These are phyloP conservation scores for Pseudonectria buxi DNA, from an alignment of 2,329 filamentous ascomycete species.

Conservation along the genomic window DNA sequence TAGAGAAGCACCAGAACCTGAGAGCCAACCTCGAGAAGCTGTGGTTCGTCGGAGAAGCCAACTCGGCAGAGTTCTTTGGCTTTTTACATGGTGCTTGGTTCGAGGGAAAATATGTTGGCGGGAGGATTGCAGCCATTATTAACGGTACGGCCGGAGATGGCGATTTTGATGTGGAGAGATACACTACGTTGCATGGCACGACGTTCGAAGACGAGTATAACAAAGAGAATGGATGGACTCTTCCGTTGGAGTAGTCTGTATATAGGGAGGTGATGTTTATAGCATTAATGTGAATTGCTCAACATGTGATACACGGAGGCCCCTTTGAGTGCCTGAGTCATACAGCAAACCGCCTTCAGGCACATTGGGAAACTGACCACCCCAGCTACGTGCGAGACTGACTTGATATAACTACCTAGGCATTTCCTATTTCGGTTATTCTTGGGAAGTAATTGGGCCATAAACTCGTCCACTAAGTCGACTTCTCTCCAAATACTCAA, in stretches of 20 bases:
- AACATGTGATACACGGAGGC: no score
- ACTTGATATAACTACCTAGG: no score
- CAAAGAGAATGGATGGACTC: constrained; percentile 6
- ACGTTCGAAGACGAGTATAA: constrained; percentile 11
- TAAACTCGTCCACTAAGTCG: no score
- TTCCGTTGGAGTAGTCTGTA: not conserved
- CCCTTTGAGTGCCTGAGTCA: no score
- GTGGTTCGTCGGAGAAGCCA: constrained; percentile 61
- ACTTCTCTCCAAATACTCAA: no score
- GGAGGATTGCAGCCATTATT: constrained; percentile 30
- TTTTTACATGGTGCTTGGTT: constrained; percentile 58
- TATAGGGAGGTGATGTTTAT: no score
- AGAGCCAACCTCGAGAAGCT: constrained; percentile 55
- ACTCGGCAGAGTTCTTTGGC: constrained; percentile 56
- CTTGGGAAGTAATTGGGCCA: no score
- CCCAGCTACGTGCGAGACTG: no score
- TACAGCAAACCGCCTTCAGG: no score
- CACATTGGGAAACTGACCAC: no score
- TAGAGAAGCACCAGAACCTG: constrained; percentile 62
- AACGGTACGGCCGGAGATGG: constrained; percentile 12
- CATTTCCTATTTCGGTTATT: no score
- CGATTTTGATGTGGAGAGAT: constrained; percentile 19
- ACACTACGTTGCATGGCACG: constrained; percentile 26
- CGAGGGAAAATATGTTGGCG: constrained; percentile 45
- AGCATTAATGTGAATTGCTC: no score